phyloP scores from a whole-genome alignment of 2,329 filamentous ascomycete species.

The Neopestalotiopsis clavispora region DNA sequence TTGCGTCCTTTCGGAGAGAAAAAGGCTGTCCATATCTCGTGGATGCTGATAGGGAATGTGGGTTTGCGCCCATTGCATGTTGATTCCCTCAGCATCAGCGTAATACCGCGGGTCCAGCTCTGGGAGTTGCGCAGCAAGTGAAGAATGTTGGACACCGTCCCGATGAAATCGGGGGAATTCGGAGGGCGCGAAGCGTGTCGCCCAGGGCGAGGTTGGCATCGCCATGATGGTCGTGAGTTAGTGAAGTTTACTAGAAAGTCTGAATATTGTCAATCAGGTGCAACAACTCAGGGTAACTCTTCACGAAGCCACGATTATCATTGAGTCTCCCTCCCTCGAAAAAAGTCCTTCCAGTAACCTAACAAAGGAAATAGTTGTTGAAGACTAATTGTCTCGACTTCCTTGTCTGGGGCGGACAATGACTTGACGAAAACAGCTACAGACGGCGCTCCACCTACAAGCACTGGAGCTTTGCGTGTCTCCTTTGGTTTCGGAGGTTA shows the following conservation, averaged over 20 bases:
- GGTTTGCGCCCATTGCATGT: background rate
- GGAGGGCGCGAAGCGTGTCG: background rate
- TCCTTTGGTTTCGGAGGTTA: background rate
- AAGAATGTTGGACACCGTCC: background rate
- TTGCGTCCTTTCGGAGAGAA: background rate
- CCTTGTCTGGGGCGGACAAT: background rate
- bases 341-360: background rate
- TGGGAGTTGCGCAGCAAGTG: constrained; percentile 3
- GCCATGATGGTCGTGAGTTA: background rate
- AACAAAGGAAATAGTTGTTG: background rate
- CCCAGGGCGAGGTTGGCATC: constrained; percentile 6
- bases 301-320: background rate
- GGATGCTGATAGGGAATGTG: background rate
- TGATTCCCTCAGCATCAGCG: background rate
- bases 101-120: background rate
- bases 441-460: background rate
- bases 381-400: background rate
- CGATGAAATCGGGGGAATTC: background rate
- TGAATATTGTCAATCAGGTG: background rate
- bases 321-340: background rate
- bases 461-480: background rate
- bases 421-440: background rate
- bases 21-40: background rate
- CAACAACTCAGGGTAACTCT: background rate
- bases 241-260: background rate